A percentile compares a stretch with the other conserved stretches of the same genome.
These are phyloP conservation scores for Schizophyllum amplum DNA, from an alignment of 1,284 basidiomycete genomes.

Conservation along the genomic window DNA sequence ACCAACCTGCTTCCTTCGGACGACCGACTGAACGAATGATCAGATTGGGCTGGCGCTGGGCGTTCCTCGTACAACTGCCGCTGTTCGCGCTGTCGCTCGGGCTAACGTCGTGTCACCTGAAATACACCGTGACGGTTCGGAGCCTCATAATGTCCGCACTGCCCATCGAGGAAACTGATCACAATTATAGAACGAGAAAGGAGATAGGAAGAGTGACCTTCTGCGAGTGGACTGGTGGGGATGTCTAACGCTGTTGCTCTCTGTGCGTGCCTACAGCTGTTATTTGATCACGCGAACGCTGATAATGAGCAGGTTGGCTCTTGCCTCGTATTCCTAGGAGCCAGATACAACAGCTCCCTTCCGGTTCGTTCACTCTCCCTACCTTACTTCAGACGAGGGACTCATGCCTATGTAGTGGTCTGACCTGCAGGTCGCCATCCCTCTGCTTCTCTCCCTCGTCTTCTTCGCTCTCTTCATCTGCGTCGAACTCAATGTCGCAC, in stretches of 20 bases:
- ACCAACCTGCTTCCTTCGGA: background rate
- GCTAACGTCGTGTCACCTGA: slow-evolving; percentile 15
- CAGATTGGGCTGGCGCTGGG: slow-evolving; percentile 20
- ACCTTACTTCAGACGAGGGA: slow-evolving; percentile 5
- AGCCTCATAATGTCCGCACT: background rate
- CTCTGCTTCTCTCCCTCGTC: slow-evolving; percentile 39
- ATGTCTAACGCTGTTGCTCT: slow-evolving; percentile 48
- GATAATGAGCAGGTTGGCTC: slow-evolving; percentile 45
- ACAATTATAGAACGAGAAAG: slow-evolving; percentile 25
- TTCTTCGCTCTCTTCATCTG: slow-evolving; percentile 51
- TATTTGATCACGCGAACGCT: too few relatives aligned
- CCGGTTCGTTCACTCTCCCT: slow-evolving; percentile 29
- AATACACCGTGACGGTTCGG: slow-evolving; percentile 17
- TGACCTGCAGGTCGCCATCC: slow-evolving; percentile 45
- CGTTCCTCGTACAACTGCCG: slow-evolving; percentile 20
- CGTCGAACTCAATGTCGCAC: slow-evolving; percentile 55
- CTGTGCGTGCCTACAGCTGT: background rate
- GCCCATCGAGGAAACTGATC: background rate
- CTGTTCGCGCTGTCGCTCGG: slow-evolving; percentile 14
- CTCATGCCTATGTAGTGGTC: slow-evolving; percentile 55
- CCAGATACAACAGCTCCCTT: slow-evolving; percentile 57
- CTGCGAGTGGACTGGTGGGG: slow-evolving; percentile 62
- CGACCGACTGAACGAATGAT: background rate
- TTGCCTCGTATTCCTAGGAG: slow-evolving; percentile 59
- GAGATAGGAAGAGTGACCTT: slow-evolving; percentile 42